Percentiles rank a stretch among this genome's conserved stretches.
These are phyloP conservation scores for Fomes fomentarius DNA, from an alignment of 1,284 basidiomycete species.

Conservation along the genomic window DNA sequence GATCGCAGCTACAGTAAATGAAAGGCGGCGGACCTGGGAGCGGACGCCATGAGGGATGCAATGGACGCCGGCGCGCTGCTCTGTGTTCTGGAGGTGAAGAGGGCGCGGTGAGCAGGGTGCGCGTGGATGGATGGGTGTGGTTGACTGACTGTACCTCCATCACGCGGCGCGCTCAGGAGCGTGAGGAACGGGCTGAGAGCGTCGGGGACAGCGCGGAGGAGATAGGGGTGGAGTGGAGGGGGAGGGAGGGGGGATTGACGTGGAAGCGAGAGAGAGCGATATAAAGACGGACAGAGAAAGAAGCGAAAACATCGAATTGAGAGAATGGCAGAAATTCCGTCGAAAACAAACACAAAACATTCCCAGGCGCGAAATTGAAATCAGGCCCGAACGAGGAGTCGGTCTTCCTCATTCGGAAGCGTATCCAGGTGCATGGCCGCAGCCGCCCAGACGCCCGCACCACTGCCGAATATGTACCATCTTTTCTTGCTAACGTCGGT, in stretches of 20 bases:
- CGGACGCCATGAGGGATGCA: conserved; percentile 25
- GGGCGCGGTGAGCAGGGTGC: background rate
- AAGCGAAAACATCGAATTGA: conserved; percentile 41
- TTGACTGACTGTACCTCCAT: conserved; percentile 29
- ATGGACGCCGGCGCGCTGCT: conserved; percentile 19
- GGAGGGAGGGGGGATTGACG: conserved; percentile 30
- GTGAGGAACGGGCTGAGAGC: background rate
- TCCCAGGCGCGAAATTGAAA: conserved; percentile 35
- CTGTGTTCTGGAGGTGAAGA: conserved; percentile 1
- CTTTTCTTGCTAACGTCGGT: too few relatives aligned
- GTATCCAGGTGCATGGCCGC: conserved; percentile 29
- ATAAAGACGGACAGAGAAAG: conserved; percentile 35
- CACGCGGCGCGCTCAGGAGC: background rate
- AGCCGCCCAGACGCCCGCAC: conserved; percentile 6
- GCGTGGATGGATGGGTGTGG: background rate
- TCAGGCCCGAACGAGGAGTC: conserved; percentile 25
- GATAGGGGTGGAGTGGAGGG: conserved; percentile 21
- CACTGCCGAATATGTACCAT: too few relatives aligned
- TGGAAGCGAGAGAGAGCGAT: conserved; percentile 30
- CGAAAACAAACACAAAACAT: conserved; percentile 39
- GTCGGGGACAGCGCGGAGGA: conserved; percentile 10
- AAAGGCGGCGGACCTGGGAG: conserved; percentile 24
- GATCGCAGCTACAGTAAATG: background rate
- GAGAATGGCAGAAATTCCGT: conserved; percentile 35
- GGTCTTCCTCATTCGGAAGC: conserved; percentile 27